Evolutionary conservation across 116 monocot species (phyloP), one percentile per base, ranked within the genome.

Genomic region (Thalassia testudinum): DNA sequence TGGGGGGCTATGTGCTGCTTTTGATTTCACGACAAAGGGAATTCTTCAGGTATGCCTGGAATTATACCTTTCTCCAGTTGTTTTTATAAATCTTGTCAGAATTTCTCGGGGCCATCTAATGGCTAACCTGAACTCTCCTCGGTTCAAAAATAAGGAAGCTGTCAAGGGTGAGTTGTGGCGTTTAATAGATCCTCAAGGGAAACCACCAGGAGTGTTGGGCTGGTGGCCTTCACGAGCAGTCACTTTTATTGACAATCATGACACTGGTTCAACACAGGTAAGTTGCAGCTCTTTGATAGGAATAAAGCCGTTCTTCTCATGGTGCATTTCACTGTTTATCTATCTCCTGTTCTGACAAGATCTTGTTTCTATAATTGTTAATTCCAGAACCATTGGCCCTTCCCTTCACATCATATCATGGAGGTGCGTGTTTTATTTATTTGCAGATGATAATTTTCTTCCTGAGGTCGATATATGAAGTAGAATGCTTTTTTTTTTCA

Each of bases 11-110:
- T 79, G 77, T 70, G 65, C 83, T 53, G 86, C 86, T 37, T 86
- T 92, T 82, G 92, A 92, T 70, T 92, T 92, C 60, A 92, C 92
- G 47, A 82, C 86, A 25, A 92, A 92, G 70, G 92, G 86, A 40
- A 70, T 92, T 63, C 86, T 92, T 68, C 92, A 92, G 85, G 91
- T 82, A 69, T 30, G n/a, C 19, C 17, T 49, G 27, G 56, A 27
- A 37, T n/a, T n/a, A 60, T 24, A 12, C 7, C n/a, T n/a, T n/a
- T n/a, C n/a, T n/a, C n/a, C n/a, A n/a, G n/a, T n/a, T n/a, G n/a
- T n/a, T n/a, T n/a, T n/a, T n/a, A n/a, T n/a, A n/a, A n/a, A n/a
- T n/a, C n/a, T n/a, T n/a, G n/a, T n/a, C n/a, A n/a, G n/a, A n/a
- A n/a, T n/a, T n/a, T n/a, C n/a, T n/a, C n/a, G n/a, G n/a, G n/a